These are phyloP conservation scores for Lachnum nothofagi DNA, from an alignment of 2,329 filamentous ascomycete species.

Conservation along the genomic window DNA sequence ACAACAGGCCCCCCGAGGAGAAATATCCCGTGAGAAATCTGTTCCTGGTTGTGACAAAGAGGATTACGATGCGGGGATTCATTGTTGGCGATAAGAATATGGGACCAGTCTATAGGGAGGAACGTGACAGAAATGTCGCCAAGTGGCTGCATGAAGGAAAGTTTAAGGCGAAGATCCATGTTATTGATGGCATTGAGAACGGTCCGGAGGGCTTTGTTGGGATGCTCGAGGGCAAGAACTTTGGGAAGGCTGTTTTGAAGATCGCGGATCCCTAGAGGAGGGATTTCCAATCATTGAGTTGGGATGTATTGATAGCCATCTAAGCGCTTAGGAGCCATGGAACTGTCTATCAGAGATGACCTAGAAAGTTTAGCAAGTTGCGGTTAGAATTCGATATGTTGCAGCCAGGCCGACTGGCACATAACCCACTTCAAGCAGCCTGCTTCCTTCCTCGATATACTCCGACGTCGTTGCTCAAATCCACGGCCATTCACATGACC, in stretches of 20 bases:
- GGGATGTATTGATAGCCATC: too few species aligned
- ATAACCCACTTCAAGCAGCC: too few species aligned
- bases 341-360: too few species aligned
- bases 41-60: constrained; percentile 54
- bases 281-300: too few species aligned
- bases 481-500: too few species aligned
- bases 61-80: constrained; percentile 62
- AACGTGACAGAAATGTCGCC: constrained; percentile 61
- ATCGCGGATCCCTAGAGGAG: constrained; percentile 36
- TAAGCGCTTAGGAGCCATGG: too few species aligned
- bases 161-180: constrained; percentile 55
- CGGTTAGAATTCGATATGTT: too few species aligned
- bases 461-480: too few species aligned
- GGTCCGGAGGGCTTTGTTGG: constrained; percentile 59
- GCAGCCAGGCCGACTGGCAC: too few species aligned
- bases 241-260: constrained; percentile 68
- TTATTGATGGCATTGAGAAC: constrained; percentile 64
- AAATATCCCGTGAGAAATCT: constrained; percentile 59
- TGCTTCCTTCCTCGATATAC: too few species aligned
- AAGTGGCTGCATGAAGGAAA: constrained; percentile 64
- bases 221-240: constrained; percentile 64
- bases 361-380: too few species aligned
- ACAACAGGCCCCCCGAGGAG: constrained; percentile 51
- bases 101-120: constrained; percentile 53
- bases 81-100: constrained; percentile 59